Conservation (phyloP, 73 alveolate genomes). For the Stentor roeselii region DNA sequence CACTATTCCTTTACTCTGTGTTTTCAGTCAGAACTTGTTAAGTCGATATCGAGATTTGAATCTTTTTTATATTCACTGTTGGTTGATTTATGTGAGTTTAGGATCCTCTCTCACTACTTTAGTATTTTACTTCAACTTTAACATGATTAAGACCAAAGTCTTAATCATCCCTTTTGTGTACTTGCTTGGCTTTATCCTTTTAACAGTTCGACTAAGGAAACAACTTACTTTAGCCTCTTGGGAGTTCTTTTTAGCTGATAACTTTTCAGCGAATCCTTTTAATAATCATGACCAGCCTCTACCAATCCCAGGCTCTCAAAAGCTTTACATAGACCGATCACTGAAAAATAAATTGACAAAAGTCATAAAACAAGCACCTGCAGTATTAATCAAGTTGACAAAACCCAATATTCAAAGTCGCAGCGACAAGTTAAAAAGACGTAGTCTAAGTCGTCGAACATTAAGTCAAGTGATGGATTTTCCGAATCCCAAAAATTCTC, state of each 20-base stretch:
- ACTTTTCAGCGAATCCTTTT: not conserved
- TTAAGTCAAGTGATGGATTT: not conserved
- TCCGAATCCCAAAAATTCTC: not conserved
- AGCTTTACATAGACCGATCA: not conserved
- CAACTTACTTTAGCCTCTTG: not conserved
- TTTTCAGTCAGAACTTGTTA: too few relatives aligned
- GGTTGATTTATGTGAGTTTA: too few relatives aligned
- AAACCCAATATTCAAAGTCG: not conserved
- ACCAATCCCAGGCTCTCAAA: not conserved
- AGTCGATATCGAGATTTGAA: too few relatives aligned
- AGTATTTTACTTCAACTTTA: too few relatives aligned
- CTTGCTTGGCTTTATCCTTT: not conserved
- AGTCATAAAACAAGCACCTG: not conserved
- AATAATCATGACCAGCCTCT: not conserved
- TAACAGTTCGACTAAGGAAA: not conserved
- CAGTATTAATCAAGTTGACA: not conserved
- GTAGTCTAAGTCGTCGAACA: not conserved
- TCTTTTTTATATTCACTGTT: too few relatives aligned
- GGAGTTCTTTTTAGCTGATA: not conserved
- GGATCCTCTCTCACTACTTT: too few relatives aligned
- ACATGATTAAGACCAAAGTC: too few relatives aligned
- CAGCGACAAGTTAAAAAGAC: not conserved
- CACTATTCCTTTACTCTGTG: too few relatives aligned
- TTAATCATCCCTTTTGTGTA: not conserved
- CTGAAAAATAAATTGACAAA: too few relatives aligned